A percentile compares a stretch with the other conserved stretches of the same genome.
Conservation (phyloP, 176 grass and related monocot species). For the Guadua angustifolia region DNA sequence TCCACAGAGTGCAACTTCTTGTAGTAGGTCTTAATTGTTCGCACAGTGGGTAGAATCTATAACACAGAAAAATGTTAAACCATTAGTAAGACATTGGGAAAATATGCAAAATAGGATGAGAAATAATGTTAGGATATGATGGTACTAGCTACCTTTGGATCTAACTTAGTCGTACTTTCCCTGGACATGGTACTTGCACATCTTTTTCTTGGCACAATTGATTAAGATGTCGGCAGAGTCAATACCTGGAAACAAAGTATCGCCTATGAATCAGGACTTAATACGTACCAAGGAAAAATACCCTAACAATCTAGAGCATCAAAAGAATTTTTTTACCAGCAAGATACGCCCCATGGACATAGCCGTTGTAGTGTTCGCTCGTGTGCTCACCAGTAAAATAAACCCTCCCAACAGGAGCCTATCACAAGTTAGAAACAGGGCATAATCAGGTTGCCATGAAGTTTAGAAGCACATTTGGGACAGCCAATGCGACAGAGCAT, state of each 20-base stretch:
- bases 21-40: neutral
- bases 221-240: constrained; percentile 51
- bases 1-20: neutral
- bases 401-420: constrained; percentile 65
- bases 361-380: constrained; percentile 63
- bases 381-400: constrained; percentile 74
- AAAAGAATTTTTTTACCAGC: constrained; percentile 37
- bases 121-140: neutral
- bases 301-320: neutral
- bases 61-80: neutral
- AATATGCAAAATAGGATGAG: neutral
- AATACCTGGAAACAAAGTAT: constrained; percentile 40
- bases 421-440: neutral
- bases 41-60: neutral
- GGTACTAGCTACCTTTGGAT: constrained; percentile 2
- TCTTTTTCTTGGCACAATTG: constrained; percentile 43
- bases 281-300: neutral
- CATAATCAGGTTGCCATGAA: neutral
- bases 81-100: neutral
- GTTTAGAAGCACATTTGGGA: neutral
- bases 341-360: constrained; percentile 67
- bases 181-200: constrained; percentile 44
- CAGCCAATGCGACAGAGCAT: neutral
- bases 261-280: neutral
- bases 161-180: constrained; percentile 33